Conservation (phyloP, 495 filamentous ascomycete species). For the Penicillium bovifimosum region DNA sequence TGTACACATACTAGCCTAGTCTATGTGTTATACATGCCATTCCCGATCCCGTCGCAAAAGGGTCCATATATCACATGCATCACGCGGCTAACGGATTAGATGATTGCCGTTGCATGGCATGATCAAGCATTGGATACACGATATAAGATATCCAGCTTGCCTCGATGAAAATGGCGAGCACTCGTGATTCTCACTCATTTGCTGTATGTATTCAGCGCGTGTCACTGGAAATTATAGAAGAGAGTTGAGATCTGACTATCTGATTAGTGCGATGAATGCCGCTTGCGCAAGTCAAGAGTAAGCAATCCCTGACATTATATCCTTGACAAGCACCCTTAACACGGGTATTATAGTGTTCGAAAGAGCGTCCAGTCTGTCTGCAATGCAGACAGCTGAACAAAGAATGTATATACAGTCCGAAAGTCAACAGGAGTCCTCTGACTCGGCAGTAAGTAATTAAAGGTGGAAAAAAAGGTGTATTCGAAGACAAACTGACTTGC, state of each 20-base stretch:
- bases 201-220: conserved; percentile 32
- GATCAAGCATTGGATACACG: conserved; percentile 30
- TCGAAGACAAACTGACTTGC: conserved; percentile 6
- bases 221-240: background rate
- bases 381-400: conserved; percentile 43
- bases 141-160: conserved; percentile 20
- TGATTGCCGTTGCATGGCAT: conserved; percentile 35
- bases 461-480: background rate
- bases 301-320: background rate
- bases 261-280: conserved; percentile 46
- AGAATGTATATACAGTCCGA: conserved; percentile 47
- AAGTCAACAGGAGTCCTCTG: conserved; percentile 42
- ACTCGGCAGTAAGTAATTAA: conserved; percentile 38
- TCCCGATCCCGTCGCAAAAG: background rate
- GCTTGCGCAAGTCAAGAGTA: conserved; percentile 46
- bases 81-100: conserved; percentile 29
- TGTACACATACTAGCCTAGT: background rate
- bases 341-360: conserved; percentile 37
- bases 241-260: background rate
- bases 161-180: conserved; percentile 41
- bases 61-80: background rate
- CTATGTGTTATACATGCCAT: conserved; percentile 4
- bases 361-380: conserved; percentile 40
- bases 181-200: conserved; percentile 45
- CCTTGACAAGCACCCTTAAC: background rate